A percentile compares a stretch with the other conserved stretches of the same genome.
Conservation (phyloP, 1,284 basidiomycete species). For the Peniophora sp. region DNA sequence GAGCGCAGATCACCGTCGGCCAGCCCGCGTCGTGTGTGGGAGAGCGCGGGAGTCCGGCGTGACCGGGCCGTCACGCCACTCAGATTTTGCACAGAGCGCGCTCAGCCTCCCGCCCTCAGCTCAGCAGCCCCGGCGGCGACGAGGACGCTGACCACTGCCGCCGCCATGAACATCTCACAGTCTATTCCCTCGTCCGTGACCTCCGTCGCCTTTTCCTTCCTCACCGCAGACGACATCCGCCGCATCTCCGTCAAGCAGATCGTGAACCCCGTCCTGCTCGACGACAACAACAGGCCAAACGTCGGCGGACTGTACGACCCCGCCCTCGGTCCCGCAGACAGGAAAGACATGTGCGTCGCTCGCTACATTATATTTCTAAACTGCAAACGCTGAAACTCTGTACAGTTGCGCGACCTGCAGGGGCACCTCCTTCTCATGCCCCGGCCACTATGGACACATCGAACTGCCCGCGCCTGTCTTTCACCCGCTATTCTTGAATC, state of each 20-base stretch:
- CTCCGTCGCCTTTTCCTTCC: slow-evolving; percentile 91
- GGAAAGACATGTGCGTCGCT: slow-evolving; percentile 74
- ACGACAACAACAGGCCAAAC: slow-evolving; percentile 91
- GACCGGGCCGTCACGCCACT: background rate
- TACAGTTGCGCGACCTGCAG: slow-evolving; percentile 89
- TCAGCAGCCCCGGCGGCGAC: background rate
- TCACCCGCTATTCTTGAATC: slow-evolving; percentile 94
- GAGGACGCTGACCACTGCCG: background rate
- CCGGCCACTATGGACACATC: slow-evolving; percentile 99
- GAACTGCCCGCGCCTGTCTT: slow-evolving; percentile 94
- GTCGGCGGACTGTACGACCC: slow-evolving; percentile 94
- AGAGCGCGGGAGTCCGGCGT: no score
- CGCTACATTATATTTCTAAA: slow-evolving; percentile 1
- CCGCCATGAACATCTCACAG: slow-evolving; percentile 87
- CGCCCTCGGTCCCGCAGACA: slow-evolving; percentile 85
- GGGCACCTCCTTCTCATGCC: slow-evolving; percentile 88
- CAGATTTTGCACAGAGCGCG: background rate
- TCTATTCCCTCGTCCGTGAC: slow-evolving; percentile 81
- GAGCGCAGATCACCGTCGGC: no score
- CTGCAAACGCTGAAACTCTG: background rate
- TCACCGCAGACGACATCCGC: slow-evolving; percentile 85
- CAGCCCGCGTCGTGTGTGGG: no score
- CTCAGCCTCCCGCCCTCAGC: background rate
- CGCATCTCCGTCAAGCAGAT: slow-evolving; percentile 97
- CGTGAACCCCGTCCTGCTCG: slow-evolving; percentile 87